Evolutionary conservation across 106 monocot genomes (phyloP), one percentile per base, ranked within the genome.

Genomic region (Dioscorea dumetorum): DNA sequence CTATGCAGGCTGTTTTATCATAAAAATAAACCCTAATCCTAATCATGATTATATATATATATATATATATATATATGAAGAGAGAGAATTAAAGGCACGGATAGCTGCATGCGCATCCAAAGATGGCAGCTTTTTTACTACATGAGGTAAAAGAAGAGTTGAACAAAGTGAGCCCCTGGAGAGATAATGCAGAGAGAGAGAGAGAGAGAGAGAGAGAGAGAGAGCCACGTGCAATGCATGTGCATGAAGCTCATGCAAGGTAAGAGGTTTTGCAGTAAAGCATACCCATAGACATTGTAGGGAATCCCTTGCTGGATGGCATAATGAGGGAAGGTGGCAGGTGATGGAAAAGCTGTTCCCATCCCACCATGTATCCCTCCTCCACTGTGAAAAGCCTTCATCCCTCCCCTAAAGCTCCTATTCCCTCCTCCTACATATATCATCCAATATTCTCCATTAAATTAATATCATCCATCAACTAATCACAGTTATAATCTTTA

Each of bases 251-350:
- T 20, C 59, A 59, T 59, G 22, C 22, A 59, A 59, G 59, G 19
- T 12, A 15, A 54, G 19, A 54, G 54, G 12, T 12, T 20, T 15
- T 22, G 5, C 59, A 8, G 22, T 64, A 72, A 69, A 51, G 53
- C 85, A 80, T 82, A 89, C 97, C 92, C 97, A 77, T 92, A 97
- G 34, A 92, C 79, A 81, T 87, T 82, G 64, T 90, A 94, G 53
- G 94, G 94, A 58, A 90, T 48, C 48, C 90, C 90, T 73, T 91
- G 97, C 48, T 91, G 92, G 72, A 97, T 82, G 73, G 86, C 80
- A 87, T 91, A 92, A 79, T 91, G 89, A 76, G 89, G 91, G 81
- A 91, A 81, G 69, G 83, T 77, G 69, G 81, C 58, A 62, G 87
- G 69, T 77, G 95, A 75, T 67, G 84, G 72, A 79, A 82, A 82